Base-by-base conservation (phyloP, 2,329 filamentous ascomycete species). In the Alternaria ventricosa region DNA sequence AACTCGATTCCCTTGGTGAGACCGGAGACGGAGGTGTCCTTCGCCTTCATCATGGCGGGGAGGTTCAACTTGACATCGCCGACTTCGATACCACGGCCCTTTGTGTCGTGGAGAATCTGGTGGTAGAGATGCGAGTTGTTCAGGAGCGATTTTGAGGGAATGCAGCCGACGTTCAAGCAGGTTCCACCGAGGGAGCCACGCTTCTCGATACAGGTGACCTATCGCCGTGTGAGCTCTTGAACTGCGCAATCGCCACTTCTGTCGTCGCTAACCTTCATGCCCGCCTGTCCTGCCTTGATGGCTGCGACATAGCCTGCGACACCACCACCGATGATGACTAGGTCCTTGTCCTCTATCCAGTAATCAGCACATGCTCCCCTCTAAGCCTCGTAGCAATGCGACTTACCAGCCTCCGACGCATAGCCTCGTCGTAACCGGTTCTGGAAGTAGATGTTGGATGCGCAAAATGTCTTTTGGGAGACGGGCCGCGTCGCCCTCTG, bases 61-160 rank as follows among this genome's bases (percentile, higher is more conserved):
- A 99, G 88, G 87, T 99, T 97, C 79, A 99, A 90, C 84, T 97
- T 96, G 78, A 99, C 95, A 84, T 97, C 93, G 79, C 92, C 91
- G 74, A 99, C 96, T 79, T 98, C 95, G 81, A 99, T 99, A 80
- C 96, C 96, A 81, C 96, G 93, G 84, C 92, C 89, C 86, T 97
- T 97, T 71, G 94, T 95, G 86, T 99, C 96, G 86, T 99, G 95
- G 66, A 96, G 89, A 79, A 97, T 92, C 84, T 94, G 92, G 86
- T 98, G 95, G 87, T 98, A 98, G 65, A 98, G 88, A 83, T 97
- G 94, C 75, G 96, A 97, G 88, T 98, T 98, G 90, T 98, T 99
- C 82, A 99, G 92, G 74, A 99, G 93, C 68, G 96, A 97, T 85
- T 99, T 99, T 71, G 96, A 99, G 72, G 96, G 96, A 80, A 99